Evolutionary conservation across 2,329 filamentous ascomycete genomes (phyloP), one percentile per base, ranked within the genome.

Genomic region (Monilinia vaccinii-corymbosi): DNA sequence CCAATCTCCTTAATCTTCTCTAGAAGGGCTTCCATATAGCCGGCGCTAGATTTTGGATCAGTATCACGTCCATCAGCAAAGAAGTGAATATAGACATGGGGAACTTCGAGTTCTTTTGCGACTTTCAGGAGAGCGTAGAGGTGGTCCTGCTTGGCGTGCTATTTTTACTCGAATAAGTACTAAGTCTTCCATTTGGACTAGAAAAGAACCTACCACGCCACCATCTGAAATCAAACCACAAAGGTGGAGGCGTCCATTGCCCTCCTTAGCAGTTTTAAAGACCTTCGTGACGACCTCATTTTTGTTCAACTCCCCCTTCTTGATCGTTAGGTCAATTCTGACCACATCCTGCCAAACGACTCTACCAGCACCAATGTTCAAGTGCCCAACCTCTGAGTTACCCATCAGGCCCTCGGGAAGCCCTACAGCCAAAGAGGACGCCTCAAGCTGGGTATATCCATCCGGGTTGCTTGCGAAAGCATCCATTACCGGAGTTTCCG

Each of bases 281-380:
- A 87, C 85, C 67, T 84, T 81, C 61, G 67, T 65, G 51, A 73
- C 69, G 53, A 71, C 63, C 18, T 72, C 68, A 48, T 73, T 73
- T 60, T 73, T 66, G 62, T 70, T 66, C 59, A 73, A 61, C 51
- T 73, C 69, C 10, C 67, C 67, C 69, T 81, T 79, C 76, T 86
- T 86, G 74, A 99, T 85, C 66, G 88, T 90, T 60, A 87, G 84
- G 75, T 97, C 94, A 77, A 99, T 99, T 71, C 94, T 89, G 67
- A 99, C 94, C 66, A 95, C 90, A 75, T 94, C 93, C 76, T 99
- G 94, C 94, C 94, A 99, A 70, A 99, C 94, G 63, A 99, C 94
- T 71, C 94, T 84, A 61, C 94, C 94, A 62, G 94, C 94, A 70
- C 94, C 94, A 74, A 99, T 97, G 81, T 99, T 99, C 79, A 99